Conservation (phyloP, 1,284 basidiomycete species). For the Cutaneotrichosporon dermatis region DNA sequence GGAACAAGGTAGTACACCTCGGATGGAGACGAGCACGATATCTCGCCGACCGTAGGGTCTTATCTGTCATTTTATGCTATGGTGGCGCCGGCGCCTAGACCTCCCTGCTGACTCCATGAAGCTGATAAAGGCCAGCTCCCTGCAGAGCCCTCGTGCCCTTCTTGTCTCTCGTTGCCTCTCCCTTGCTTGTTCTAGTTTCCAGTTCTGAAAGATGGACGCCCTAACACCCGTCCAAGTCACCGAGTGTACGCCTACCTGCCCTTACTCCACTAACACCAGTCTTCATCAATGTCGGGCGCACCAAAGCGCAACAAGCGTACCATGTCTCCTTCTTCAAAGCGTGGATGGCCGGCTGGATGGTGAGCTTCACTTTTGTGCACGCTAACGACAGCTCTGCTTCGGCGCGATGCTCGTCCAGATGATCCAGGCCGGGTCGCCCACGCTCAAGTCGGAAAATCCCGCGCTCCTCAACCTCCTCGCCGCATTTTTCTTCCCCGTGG, state of each 20-base stretch:
- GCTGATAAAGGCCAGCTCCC: too few relatives aligned
- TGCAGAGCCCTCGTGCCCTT: too few relatives aligned
- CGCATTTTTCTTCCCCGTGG: slow-evolving; percentile 30
- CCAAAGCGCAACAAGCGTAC: slow-evolving; percentile 23
- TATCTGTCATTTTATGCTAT: too few relatives aligned
- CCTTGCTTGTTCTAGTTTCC: too few relatives aligned
- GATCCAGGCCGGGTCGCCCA: slow-evolving; percentile 20
- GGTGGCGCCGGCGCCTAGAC: too few relatives aligned
- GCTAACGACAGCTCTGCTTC: slow-evolving; percentile 14
- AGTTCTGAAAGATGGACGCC: slow-evolving; percentile 3
- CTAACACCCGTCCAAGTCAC: background rate
- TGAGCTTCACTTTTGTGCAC: slow-evolving; percentile 5
- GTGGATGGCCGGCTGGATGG: slow-evolving; percentile 32
- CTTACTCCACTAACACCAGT: too few relatives aligned
- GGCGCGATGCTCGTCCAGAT: slow-evolving; percentile 28
- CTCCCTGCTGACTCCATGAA: too few relatives aligned
- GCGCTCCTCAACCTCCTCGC: slow-evolving; percentile 21
- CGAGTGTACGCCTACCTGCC: too few relatives aligned
- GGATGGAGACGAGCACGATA: too few relatives aligned
- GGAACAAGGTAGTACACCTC: too few relatives aligned
- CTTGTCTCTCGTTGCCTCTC: too few relatives aligned
- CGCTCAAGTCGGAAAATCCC: slow-evolving; percentile 21
- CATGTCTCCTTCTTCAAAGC: slow-evolving; percentile 28
- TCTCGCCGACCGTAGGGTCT: too few relatives aligned
- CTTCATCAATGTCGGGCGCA: slow-evolving; percentile 21